phyloP scores from a whole-genome alignment of 805 yeast genomes.

The Yarrowia keelungensis region DNA sequence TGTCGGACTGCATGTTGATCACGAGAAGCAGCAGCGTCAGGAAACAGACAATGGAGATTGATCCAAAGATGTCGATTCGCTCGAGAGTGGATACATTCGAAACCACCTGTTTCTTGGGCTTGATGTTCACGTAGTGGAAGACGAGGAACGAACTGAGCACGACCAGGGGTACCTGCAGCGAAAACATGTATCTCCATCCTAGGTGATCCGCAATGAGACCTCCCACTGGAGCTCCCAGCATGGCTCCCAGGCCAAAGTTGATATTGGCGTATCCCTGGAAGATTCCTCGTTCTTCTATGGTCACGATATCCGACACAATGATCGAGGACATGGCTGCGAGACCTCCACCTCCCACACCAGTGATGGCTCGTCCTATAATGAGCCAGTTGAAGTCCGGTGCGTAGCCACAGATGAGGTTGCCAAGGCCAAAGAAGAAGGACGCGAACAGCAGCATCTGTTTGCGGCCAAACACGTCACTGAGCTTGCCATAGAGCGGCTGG shows the following conservation, averaged over 20 bases:
- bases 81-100: slow-evolving; percentile 51
- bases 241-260: slow-evolving; percentile 77
- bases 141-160: slow-evolving; percentile 51
- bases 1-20: slow-evolving; percentile 61
- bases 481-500: slow-evolving; percentile 70
- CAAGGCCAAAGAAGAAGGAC: slow-evolving; percentile 55
- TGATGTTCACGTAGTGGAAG: slow-evolving; percentile 44
- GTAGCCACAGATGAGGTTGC: slow-evolving; percentile 62
- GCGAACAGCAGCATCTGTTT: slow-evolving; percentile 53
- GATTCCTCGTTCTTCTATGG: slow-evolving; percentile 76
- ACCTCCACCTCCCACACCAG: slow-evolving; percentile 93
- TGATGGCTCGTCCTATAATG: slow-evolving; percentile 75
- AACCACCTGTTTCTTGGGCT: slow-evolving; percentile 51
- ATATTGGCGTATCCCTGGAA: slow-evolving; percentile 85
- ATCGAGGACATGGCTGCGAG: slow-evolving; percentile 78
- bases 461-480: slow-evolving; percentile 61
- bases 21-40: slow-evolving; percentile 57
- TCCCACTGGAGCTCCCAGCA: slow-evolving; percentile 67
- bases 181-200: slow-evolving; percentile 69
- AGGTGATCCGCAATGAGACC: slow-evolving; percentile 60
- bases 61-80: slow-evolving; percentile 59
- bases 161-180: slow-evolving; percentile 52
- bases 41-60: slow-evolving; percentile 54
- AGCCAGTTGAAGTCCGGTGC: slow-evolving; percentile 63
- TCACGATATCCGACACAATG: slow-evolving; percentile 76